Evolutionary conservation across 352 stramenopile genomes (phyloP).

Genomic region (Globisporangium radiosum): DNA sequence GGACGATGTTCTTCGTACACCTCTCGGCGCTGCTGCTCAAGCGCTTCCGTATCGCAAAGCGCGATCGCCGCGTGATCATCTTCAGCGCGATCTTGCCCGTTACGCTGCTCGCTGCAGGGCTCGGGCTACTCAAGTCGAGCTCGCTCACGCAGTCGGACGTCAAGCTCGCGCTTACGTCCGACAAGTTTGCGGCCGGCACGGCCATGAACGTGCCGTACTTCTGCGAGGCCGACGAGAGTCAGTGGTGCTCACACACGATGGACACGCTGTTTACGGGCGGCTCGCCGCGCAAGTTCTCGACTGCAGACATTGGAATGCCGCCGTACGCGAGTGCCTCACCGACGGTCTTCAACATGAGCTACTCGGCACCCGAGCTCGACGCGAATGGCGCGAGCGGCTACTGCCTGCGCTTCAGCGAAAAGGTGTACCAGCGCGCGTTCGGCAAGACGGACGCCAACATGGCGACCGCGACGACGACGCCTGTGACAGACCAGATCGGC

Average conservation of each 20-base stretch:
- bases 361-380: constrained; percentile 21
- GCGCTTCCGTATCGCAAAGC: constrained; percentile 82
- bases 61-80: constrained; percentile 89
- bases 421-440: constrained; percentile 28
- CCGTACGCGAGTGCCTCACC: constrained; percentile 19
- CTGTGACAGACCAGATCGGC: constrained; percentile 28
- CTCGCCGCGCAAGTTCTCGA: constrained; percentile 23
- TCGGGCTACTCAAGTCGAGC: constrained; percentile 49
- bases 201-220: constrained; percentile 39
- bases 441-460: constrained; percentile 8
- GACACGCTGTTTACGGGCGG: background rate
- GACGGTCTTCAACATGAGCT: constrained; percentile 29
- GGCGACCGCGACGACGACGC: constrained; percentile 34
- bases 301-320: constrained; percentile 19
- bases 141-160: constrained; percentile 37
- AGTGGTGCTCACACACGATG: constrained; percentile 45
- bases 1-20: constrained; percentile 74
- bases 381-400: constrained; percentile 22
- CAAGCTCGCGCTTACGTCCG: constrained; percentile 31
- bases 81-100: constrained; percentile 72
- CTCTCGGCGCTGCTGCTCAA: constrained; percentile 87
- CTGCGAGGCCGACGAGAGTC: constrained; percentile 29
- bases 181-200: constrained; percentile 21
- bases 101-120: constrained; percentile 7
- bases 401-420: constrained; percentile 27